phyloP scores from a whole-genome alignment of 345 rosid species.

The Turnera subulata region DNA sequence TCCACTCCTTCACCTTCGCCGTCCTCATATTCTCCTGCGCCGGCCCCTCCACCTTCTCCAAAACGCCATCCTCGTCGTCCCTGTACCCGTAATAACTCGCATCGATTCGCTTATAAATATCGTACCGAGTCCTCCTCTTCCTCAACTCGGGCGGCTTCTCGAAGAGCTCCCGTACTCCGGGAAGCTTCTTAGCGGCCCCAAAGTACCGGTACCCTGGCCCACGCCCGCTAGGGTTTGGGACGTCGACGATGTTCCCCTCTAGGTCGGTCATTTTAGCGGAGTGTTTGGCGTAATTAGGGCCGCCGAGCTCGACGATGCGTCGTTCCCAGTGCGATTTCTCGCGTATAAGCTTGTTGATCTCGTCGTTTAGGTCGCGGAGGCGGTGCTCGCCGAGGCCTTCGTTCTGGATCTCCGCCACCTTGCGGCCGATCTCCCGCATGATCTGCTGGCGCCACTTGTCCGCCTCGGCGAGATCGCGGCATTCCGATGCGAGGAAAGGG shows the following conservation, averaged over 20 bases:
- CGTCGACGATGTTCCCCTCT: constrained; percentile 84
- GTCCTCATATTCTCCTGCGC: constrained; percentile 61
- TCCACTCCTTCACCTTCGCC: constrained; percentile 63
- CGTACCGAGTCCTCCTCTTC: constrained; percentile 84
- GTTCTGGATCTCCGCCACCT: constrained; percentile 91
- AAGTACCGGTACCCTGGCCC: constrained; percentile 95
- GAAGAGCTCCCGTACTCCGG: constrained; percentile 79
- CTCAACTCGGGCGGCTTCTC: constrained; percentile 94
- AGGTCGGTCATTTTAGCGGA: constrained; percentile 81
- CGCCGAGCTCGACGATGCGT: constrained; percentile 83
- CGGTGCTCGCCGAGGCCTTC: constrained; percentile 94
- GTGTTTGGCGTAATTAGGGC: constrained; percentile 63
- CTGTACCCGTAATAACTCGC: constrained; percentile 92
- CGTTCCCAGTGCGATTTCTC: constrained; percentile 92
- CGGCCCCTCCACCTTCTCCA: constrained; percentile 66
- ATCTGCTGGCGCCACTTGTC: constrained; percentile 97
- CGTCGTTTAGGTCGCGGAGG: constrained; percentile 85
- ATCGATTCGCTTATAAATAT: constrained; percentile 85
- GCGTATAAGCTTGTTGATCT: constrained; percentile 85
- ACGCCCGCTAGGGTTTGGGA: constrained; percentile 92
- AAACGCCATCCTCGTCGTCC: constrained; percentile 86
- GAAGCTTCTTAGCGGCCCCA: constrained; percentile 89
- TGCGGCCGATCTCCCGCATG: constrained; percentile 80
- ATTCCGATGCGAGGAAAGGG: constrained; percentile 87
- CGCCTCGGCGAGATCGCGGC: constrained; percentile 84